phyloP scores from a whole-genome alignment of 1,284 basidiomycete genomes.

The Stereum hirsutum region DNA sequence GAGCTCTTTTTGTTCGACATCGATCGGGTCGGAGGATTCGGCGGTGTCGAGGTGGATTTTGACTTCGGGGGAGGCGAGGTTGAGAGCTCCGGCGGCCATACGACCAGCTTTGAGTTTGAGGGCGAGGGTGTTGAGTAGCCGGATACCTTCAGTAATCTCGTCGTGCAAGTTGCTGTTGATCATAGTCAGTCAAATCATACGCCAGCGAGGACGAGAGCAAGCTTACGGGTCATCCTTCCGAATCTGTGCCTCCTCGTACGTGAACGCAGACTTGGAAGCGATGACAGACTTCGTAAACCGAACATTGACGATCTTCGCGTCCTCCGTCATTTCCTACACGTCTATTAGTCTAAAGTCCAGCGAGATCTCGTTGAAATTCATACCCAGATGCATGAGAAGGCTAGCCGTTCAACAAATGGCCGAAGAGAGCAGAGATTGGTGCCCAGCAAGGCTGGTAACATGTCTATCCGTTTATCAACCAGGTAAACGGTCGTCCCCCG shows the following conservation, averaged over 20 bases:
- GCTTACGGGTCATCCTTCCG: slow-evolving; percentile 88
- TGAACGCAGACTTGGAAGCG: slow-evolving; percentile 93
- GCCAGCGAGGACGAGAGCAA: not conserved
- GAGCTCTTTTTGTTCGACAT: slow-evolving; percentile 94
- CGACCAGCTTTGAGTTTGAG: slow-evolving; percentile 80
- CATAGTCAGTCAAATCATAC: slow-evolving; percentile 4
- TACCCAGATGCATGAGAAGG: slow-evolving; percentile 97
- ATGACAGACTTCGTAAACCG: slow-evolving; percentile 96
- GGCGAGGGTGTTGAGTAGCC: slow-evolving; percentile 85
- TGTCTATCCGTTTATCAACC: slow-evolving; percentile 98
- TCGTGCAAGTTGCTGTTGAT: slow-evolving; percentile 63
- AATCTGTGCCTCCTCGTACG: slow-evolving; percentile 93
- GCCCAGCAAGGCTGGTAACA: slow-evolving; percentile 91
- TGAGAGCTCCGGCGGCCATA: slow-evolving; percentile 92
- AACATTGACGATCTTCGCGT: slow-evolving; percentile 86
- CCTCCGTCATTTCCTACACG: slow-evolving; percentile 71
- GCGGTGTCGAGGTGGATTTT: slow-evolving; percentile 92
- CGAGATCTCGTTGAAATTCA: slow-evolving; percentile 16
- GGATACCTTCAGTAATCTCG: slow-evolving; percentile 80
- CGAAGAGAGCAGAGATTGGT: slow-evolving; percentile 95
- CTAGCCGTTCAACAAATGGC: slow-evolving; percentile 89
- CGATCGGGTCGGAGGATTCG: slow-evolving; percentile 92
- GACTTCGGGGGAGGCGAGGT: slow-evolving; percentile 96
- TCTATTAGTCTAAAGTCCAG: not conserved
- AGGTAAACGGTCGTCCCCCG: slow-evolving; percentile 97